Base-by-base conservation (phyloP, 2,329 filamentous ascomycete genomes). In the Fusarium sp. region DNA sequence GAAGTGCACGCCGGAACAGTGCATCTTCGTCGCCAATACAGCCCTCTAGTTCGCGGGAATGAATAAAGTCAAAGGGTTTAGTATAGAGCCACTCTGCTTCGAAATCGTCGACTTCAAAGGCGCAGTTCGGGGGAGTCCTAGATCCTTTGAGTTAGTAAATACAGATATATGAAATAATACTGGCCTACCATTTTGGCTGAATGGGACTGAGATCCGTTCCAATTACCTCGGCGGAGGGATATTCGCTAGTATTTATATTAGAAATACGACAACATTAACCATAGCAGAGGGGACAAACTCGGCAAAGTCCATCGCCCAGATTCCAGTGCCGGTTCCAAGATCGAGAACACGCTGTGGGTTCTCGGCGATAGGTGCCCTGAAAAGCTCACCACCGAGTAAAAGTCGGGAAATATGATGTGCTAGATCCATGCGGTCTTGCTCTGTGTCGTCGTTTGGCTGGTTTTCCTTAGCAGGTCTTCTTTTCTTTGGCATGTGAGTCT, bases 181-280 rank as follows among this genome's bases (percentile, higher is more conserved):
- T 12, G 7, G 3, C 31, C 5, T 44, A 74, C 72, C 72, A 74
- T 29, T 67, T 66, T 35, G 72, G 72, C 12, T 74, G 72, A 0
- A 74, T 74, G 5, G 72, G 72, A 12, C 72, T 74, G 2, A 74
- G 42, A 27, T 74, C 72, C 27, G 72, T 74, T 6, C 72, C 72
- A 14, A 74, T 49, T 10, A 74, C 72, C 22, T 72, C 72, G 12
- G 69, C 61, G 0, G 72, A 74, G 16, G 72, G 60, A 6, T 72
- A 27, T 5, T 74, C 72, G 27, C 72, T 74, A 10, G 12, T 4
- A 22, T 1, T 8, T 5, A 3, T 2, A 16, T 58, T 9, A 58
- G 12, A 8, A 29, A 38, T 3, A 49, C 24, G 7, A 17, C 7
- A 9, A 22, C 5, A 24, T 56, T 10, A 56, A 8, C 1, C 6